phyloP scores from a whole-genome alignment of 2,329 filamentous ascomycete genomes.

The Fusarium verrucosum region DNA sequence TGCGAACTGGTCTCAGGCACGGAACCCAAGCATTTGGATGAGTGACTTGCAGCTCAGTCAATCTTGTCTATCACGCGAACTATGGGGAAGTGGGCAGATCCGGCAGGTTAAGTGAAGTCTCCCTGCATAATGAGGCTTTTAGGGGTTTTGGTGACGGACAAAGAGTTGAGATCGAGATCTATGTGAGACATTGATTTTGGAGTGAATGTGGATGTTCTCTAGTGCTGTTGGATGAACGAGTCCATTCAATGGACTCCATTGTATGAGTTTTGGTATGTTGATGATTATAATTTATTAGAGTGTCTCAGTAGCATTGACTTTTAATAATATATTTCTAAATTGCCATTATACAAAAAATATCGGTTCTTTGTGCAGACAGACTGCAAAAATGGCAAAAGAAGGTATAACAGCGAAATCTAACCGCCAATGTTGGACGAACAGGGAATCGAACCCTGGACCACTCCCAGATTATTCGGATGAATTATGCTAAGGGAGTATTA shows the following conservation, averaged over 20 bases:
- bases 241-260: no score
- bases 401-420: slow-evolving; percentile 31
- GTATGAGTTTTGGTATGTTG: neutral
- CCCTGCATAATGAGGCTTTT: slow-evolving; percentile 26
- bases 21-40: slow-evolving; percentile 7
- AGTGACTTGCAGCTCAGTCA: slow-evolving; percentile 4
- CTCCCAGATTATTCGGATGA: slow-evolving; percentile 42
- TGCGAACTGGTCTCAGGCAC: slow-evolving; percentile 24
- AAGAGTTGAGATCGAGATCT: slow-evolving; percentile 20
- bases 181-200: neutral
- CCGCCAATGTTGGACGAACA: slow-evolving; percentile 45
- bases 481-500: slow-evolving; percentile 49
- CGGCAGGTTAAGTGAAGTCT: slow-evolving; percentile 6
- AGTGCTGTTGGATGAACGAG: neutral
- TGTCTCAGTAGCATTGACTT: neutral
- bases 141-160: neutral
- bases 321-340: neutral
- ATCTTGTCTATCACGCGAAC: slow-evolving; percentile 3
- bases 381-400: slow-evolving; percentile 17
- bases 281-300: neutral
- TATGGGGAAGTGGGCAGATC: slow-evolving; percentile 18
- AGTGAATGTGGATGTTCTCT: neutral
- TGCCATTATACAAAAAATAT: neutral
- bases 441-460: slow-evolving; percentile 50
- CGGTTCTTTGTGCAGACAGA: neutral